Evolutionary conservation across 2,329 filamentous ascomycete genomes (phyloP).

Genomic region (Arthrobotrys musiformis): DNA sequence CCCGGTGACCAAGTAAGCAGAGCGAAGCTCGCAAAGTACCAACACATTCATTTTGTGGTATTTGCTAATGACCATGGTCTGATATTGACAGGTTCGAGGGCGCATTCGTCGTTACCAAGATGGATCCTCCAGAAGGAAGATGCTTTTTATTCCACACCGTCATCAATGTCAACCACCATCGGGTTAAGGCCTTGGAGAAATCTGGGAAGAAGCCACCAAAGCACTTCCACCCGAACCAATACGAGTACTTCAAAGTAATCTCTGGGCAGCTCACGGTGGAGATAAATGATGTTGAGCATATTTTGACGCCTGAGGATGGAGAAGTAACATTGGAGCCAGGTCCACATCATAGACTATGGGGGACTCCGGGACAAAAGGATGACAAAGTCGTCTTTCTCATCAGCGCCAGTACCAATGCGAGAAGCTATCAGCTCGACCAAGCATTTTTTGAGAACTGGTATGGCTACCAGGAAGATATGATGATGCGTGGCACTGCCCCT

Average conservation of each 20-base stretch:
- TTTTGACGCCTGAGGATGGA: slow-evolving; percentile 59
- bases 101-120: slow-evolving; percentile 28
- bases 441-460: slow-evolving; percentile 64
- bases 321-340: slow-evolving; percentile 60
- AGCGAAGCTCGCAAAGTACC: not conserved
- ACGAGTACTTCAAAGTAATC: slow-evolving; percentile 60
- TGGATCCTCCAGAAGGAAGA: slow-evolving; percentile 60
- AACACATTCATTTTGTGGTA: not conserved
- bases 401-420: slow-evolving; percentile 58
- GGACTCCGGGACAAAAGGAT: slow-evolving; percentile 19
- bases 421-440: slow-evolving; percentile 60
- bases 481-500: slow-evolving; percentile 59
- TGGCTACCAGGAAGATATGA: slow-evolving; percentile 61
- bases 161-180: slow-evolving; percentile 57
- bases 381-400: slow-evolving; percentile 57
- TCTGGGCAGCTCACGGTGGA: slow-evolving; percentile 60
- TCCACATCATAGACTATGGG: slow-evolving; percentile 40
- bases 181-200: slow-evolving; percentile 54
- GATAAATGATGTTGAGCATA: slow-evolving; percentile 58
- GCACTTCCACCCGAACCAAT: slow-evolving; percentile 62
- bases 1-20: slow-evolving; percentile 24
- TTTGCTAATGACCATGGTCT: not conserved
- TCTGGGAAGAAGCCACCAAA: slow-evolving; percentile 59
- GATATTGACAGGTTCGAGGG: slow-evolving; percentile 13
- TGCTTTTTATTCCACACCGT: slow-evolving; percentile 59